Evolutionary conservation across 2,329 filamentous ascomycete genomes (phyloP).

Genomic region (Neurospora sp.): DNA sequence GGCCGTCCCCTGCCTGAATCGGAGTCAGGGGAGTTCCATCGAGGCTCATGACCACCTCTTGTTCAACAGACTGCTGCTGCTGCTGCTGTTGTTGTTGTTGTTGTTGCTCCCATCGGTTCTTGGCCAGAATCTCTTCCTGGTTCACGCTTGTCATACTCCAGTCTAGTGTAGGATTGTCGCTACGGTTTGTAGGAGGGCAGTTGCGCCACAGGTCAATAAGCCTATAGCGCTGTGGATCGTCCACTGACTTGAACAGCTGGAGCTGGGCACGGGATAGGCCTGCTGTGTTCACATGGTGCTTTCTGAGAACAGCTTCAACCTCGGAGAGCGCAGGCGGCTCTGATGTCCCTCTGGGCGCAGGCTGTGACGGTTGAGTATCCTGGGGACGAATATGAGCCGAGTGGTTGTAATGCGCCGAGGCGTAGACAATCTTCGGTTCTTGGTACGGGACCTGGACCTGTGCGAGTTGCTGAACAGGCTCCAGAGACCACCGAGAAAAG

Average conservation of each 20-base stretch:
- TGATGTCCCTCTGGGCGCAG: conserved; percentile 36
- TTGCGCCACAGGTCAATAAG: conserved; percentile 81
- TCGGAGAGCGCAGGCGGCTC: conserved; percentile 40
- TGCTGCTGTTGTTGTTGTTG: conserved; percentile 32
- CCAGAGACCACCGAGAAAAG: conserved; percentile 64
- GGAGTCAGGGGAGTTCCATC: conserved; percentile 42
- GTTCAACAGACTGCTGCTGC: conserved; percentile 21
- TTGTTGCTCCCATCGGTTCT: conserved; percentile 48
- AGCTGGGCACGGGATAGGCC: conserved; percentile 65
- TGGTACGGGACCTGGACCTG: conserved; percentile 17
- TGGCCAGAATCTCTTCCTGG: conserved; percentile 49
- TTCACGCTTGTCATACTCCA: conserved; percentile 44
- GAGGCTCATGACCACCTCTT: conserved; percentile 35
- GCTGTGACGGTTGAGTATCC: conserved; percentile 23
- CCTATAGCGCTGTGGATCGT: conserved; percentile 59
- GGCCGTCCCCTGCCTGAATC: conserved; percentile 41
- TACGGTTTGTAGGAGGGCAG: conserved; percentile 54
- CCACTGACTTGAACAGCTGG: conserved; percentile 67
- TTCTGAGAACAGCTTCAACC: conserved; percentile 48
- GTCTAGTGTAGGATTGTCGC: conserved; percentile 42
- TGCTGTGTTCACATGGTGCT: conserved; percentile 59
- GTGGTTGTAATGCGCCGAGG: conserved; percentile 77
- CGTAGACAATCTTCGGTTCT: conserved; percentile 50
- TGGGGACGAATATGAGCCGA: conserved; percentile 54
- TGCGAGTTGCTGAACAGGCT: conserved; percentile 29